Evolutionary conservation across 805 yeast species (phyloP).

Genomic region (Pichia heedii): DNA sequence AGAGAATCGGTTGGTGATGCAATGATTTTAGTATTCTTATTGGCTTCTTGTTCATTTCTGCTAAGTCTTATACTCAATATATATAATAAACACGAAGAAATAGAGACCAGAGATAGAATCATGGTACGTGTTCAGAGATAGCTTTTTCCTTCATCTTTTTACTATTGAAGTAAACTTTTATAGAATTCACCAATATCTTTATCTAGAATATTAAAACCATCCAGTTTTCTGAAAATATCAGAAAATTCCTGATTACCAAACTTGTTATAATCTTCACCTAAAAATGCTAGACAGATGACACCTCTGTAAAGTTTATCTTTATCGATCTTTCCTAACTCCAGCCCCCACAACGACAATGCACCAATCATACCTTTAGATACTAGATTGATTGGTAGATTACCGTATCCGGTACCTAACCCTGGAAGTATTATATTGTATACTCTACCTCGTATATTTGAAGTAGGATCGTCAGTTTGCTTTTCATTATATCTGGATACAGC

Average conservation of each 20-base stretch:
- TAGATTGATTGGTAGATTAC: slow-evolving; percentile 24
- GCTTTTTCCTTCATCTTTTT: not conserved
- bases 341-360: slow-evolving; percentile 25
- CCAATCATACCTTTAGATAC: slow-evolving; percentile 30
- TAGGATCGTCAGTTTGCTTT: not conserved
- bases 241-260: slow-evolving; percentile 1
- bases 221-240: not conserved
- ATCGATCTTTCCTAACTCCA: not conserved
- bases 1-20: slow-evolving; percentile 22
- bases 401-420: slow-evolving; percentile 34
- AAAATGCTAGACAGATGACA: slow-evolving; percentile 17
- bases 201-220: not conserved
- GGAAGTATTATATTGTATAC: slow-evolving; percentile 26
- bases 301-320: slow-evolving; percentile 13
- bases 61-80: slow-evolving; percentile 18
- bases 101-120: not conserved
- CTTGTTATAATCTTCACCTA: slow-evolving; percentile 17
- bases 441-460: not conserved
- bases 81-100: slow-evolving; percentile 6
- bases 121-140: no score
- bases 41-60: slow-evolving; percentile 19
- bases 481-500: slow-evolving; percentile 17
- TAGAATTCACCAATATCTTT: slow-evolving; percentile 7
- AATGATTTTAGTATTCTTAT: slow-evolving; percentile 17
- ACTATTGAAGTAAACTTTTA: not conserved